Evolutionary conservation across 2,329 filamentous ascomycete species (phyloP).

Genomic region (Tothia fuscella): DNA sequence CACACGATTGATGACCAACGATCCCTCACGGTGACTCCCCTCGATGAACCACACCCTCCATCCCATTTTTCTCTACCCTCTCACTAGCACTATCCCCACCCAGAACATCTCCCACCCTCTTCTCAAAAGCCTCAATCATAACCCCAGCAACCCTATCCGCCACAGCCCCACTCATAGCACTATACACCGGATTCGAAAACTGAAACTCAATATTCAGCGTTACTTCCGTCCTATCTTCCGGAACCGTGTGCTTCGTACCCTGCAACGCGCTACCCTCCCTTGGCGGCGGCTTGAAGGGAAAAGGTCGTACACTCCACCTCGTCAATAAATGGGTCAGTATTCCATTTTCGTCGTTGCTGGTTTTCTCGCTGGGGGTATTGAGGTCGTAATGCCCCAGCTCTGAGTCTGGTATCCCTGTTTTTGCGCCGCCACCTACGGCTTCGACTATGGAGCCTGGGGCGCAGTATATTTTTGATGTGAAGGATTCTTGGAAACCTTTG

Average conservation of each 20-base stretch:
- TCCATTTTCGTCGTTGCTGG: slow-evolving; percentile 11
- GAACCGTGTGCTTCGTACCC: slow-evolving; percentile 21
- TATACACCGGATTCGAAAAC: slow-evolving; percentile 83
- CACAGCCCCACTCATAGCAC: slow-evolving; percentile 65
- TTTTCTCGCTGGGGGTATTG: slow-evolving; percentile 10
- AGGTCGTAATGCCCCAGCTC: neutral
- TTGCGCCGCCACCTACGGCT: slow-evolving; percentile 52
- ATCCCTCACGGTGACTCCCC: too few relatives aligned
- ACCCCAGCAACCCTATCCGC: slow-evolving; percentile 72
- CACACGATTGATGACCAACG: slow-evolving; percentile 5
- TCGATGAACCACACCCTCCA: neutral
- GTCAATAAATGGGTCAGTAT: slow-evolving; percentile 60
- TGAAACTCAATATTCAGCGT: slow-evolving; percentile 65
- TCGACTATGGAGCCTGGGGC: slow-evolving; percentile 62
- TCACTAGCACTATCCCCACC: neutral
- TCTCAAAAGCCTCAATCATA: slow-evolving; percentile 92
- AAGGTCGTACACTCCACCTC: slow-evolving; percentile 51
- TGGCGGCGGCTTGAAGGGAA: slow-evolving; percentile 32
- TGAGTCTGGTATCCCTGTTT: slow-evolving; percentile 4
- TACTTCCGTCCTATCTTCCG: slow-evolving; percentile 62
- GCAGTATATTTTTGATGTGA: slow-evolving; percentile 70
- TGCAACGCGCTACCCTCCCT: slow-evolving; percentile 16
- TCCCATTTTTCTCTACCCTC: neutral
- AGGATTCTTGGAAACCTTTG: slow-evolving; percentile 71
- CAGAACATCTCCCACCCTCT: slow-evolving; percentile 42